Evolutionary conservation across 2,329 filamentous ascomycete species (phyloP).

Genomic region (Mycocentrospora acerina): DNA sequence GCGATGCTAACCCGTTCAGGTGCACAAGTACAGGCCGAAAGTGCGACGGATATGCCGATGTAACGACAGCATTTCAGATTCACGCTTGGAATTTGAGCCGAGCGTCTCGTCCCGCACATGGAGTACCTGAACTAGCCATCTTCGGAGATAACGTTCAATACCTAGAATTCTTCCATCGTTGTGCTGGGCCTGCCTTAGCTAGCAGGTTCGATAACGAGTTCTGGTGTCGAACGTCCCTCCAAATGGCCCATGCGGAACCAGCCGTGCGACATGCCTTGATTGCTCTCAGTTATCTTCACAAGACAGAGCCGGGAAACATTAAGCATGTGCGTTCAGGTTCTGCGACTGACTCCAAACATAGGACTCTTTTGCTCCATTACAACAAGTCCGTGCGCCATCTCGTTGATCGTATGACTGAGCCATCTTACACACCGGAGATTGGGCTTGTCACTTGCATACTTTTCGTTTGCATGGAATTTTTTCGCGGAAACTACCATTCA

Average conservation of each 20-base stretch:
- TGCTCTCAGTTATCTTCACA: conserved; percentile 43
- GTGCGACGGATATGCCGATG: conserved; percentile 32
- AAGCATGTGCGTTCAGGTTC: conserved; percentile 17
- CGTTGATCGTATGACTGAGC: conserved; percentile 33
- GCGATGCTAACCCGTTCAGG: conserved; percentile 6
- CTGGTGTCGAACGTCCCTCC: conserved; percentile 46
- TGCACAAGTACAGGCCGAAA: conserved; percentile 35
- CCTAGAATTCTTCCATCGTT: conserved; percentile 47
- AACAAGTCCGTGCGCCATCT: conserved; percentile 43
- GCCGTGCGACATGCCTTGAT: conserved; percentile 48
- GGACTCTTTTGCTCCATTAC: conserved; percentile 44
- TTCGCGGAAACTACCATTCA: conserved; percentile 45
- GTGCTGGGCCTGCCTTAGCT: conserved; percentile 41
- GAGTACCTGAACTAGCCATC: conserved; percentile 5
- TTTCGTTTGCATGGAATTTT: conserved; percentile 48
- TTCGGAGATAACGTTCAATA: conserved; percentile 20
- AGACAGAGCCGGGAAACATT: conserved; percentile 22
- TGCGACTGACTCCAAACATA: conserved; percentile 7
- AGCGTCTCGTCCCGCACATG: conserved; percentile 1
- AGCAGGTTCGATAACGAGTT: conserved; percentile 39
- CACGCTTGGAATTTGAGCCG: conserved; percentile 3
- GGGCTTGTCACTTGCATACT: conserved; percentile 48
- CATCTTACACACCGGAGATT: conserved; percentile 35
- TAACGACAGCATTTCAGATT: conserved; percentile 4
- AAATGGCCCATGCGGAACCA: conserved; percentile 45